phyloP scores from a whole-genome alignment of 176 grass and related monocot genomes.

The Oryza longistaminata region DNA sequence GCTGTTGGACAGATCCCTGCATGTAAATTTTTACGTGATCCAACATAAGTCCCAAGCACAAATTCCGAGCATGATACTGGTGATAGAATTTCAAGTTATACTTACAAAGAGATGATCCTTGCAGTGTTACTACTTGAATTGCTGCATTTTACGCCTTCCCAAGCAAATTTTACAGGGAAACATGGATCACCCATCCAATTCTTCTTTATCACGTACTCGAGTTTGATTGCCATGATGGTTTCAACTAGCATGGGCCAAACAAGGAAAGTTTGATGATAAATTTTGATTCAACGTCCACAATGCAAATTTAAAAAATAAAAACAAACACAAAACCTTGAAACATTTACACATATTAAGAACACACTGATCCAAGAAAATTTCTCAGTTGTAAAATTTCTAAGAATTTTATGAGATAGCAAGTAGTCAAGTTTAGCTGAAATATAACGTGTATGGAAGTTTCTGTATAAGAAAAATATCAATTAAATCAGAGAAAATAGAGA shows the following conservation, averaged over 20 bases:
- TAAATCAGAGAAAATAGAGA: no score
- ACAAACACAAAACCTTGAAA: no score
- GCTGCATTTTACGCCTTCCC: conserved; percentile 42
- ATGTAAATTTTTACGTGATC: not conserved
- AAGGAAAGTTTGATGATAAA: not conserved
- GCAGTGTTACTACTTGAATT: not conserved
- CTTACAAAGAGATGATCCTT: conserved; percentile 35
- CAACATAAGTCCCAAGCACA: not conserved
- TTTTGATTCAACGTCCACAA: no score
- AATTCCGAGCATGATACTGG: not conserved
- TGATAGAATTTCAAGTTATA: not conserved
- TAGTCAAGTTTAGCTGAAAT: no score
- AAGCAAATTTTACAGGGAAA: conserved; percentile 30
- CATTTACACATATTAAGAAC: no score
- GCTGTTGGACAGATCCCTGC: no score
- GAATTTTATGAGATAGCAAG: no score
- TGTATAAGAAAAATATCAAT: no score
- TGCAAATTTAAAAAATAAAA: no score
- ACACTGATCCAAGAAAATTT: no score
- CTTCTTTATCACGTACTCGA: conserved; percentile 31
- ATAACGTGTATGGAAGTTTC: no score
- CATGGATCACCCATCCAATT: conserved; percentile 14
- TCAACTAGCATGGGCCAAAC: conserved; percentile 30
- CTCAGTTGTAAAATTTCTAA: no score
- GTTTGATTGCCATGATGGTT: conserved; percentile 39